Evolutionary conservation across 768 basidiomycete genomes (phyloP), one percentile per base, ranked within the genome.

Genomic region (Neoboletus magnificus): DNA sequence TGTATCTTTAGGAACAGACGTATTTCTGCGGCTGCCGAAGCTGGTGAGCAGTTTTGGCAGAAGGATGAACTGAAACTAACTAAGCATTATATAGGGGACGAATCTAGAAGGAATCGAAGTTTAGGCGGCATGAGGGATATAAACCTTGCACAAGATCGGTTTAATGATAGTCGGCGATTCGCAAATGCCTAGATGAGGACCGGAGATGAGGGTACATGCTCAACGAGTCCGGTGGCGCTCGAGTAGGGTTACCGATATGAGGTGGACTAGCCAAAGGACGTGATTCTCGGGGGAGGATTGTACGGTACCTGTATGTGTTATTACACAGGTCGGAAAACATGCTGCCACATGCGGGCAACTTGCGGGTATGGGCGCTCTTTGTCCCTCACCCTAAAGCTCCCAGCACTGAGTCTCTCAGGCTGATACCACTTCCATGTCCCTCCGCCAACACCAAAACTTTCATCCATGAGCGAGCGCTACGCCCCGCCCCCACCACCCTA

Each of bases 41-140:
- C 76, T 93, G 67, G 90, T 91, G 58, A 71, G 82, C 71, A 2
- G 10, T 35, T 30, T 40, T 41, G 35, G 30, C n/a, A 13, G 5
- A 35, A 29, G 12, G 6, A 13, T 40, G 29, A 30, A 30, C 20
- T 6, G 27, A 32, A 43, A 42, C 59, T 56, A 43, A 42, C 59
- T 56, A 20, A 54, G 18, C 22, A 35, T 23, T 15, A 50, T 16
- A 11, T 60, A 92, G 91, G 91, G 91, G 33, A 93, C 89, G 10
- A 93, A 89, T 70, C 66, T 91, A 54, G 91, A 93, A 70, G 89
- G 85, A 11, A 91, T 92, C 54, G 89, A 91, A 69, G 79, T 93
- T 20, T 93, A 73, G 69, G 30, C 20, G 25, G 15, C 4, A 12
- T 9, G 44, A 29, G 7, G 16, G 10, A 42, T 41, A n/a, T 52